Base-by-base conservation (phyloP, 140 eudicot species). In the Flaveria floridana region DNA sequence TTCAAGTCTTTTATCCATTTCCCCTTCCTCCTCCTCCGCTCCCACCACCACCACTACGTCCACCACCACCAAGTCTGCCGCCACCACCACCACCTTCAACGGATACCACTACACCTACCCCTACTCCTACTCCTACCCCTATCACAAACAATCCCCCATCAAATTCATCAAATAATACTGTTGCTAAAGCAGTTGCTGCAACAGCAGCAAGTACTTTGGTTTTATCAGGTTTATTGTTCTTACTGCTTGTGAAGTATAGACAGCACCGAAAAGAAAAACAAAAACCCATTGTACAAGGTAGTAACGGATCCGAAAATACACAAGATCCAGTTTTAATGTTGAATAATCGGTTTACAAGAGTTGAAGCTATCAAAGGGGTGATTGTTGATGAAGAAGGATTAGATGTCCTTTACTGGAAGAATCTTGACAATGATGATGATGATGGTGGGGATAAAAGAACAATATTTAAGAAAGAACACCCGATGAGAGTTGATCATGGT, bases 331-430 rank as follows among this genome's bases (percentile, higher is more conserved):
- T 48, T 80, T 39, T 28, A 21, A 30, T 76, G 78, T 77, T 83
- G 70, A 86, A 71, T 65, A 18, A 18, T 56, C 91, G 79, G 26
- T 89, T 92, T 59, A 65, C 71, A 44, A 48, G 89, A 55, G 51
- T 89, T 46, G 82, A 85, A 75, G 95, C 96, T 15, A n/a, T 90
- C 9, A 90, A 86, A 76, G 99, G 94, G 26, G 83, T 93, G 75
- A 90, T 93, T 68, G 96, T 90, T 65, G 99, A 93, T 75, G 99
- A 93, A 77, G 87, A 88, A 75, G 99, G 99, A 9, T 65, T 90
- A 80, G 99, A 94, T 84, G 99, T 94, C 7, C 82, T 94, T 26
- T 94, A 90, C 58, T 94, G 99, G 99, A 87, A 84, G 58, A 87
- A 85, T 18, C 80, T 90, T 11, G 87, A 90, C 14, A 9, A 44